Evolutionary conservation across 495 filamentous ascomycete genomes (phyloP).

Genomic region (Aspergillus steynii): DNA sequence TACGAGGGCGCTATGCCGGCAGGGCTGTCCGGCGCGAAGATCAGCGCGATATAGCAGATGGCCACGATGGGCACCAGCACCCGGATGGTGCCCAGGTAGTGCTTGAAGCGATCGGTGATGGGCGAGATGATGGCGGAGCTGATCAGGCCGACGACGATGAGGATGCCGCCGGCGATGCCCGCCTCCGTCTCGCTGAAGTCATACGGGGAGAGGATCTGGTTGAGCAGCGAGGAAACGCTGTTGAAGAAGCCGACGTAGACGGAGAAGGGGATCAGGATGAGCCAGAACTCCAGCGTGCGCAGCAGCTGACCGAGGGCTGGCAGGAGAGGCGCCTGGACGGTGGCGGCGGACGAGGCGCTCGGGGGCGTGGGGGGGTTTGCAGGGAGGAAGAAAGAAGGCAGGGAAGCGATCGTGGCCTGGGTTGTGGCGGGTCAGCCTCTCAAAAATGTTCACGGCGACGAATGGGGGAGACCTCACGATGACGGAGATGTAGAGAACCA

Average conservation of each 20-base stretch:
- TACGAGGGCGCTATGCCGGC: conserved; percentile 66
- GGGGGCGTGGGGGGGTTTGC: conserved; percentile 73
- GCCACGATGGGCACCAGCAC: conserved; percentile 75
- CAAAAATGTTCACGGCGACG: not conserved
- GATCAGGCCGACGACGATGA: conserved; percentile 89
- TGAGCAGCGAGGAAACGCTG: conserved; percentile 81
- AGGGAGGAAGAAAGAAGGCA: conserved; percentile 88
- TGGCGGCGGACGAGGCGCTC: conserved; percentile 50
- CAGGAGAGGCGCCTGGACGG: conserved; percentile 48
- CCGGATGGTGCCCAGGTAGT: conserved; percentile 73
- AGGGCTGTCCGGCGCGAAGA: conserved; percentile 77
- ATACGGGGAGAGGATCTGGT: conserved; percentile 86
- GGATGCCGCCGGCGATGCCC: conserved; percentile 81
- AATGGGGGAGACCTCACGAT: conserved; percentile 56
- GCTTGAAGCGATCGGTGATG: conserved; percentile 80
- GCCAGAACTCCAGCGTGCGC: conserved; percentile 68
- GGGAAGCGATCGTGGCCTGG: conserved; percentile 65
- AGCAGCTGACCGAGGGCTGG: conserved; percentile 48
- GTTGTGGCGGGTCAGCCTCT: conserved; percentile 11
- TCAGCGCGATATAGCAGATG: conserved; percentile 68
- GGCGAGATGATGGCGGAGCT: conserved; percentile 73
- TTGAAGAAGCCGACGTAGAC: conserved; percentile 94
- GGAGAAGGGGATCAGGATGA: conserved; percentile 72
- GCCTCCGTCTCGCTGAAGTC: conserved; percentile 77
- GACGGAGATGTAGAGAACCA: conserved; percentile 85